Conservation (phyloP, 108 stramenopile genomes). For the Craspedostauros australis region DNA sequence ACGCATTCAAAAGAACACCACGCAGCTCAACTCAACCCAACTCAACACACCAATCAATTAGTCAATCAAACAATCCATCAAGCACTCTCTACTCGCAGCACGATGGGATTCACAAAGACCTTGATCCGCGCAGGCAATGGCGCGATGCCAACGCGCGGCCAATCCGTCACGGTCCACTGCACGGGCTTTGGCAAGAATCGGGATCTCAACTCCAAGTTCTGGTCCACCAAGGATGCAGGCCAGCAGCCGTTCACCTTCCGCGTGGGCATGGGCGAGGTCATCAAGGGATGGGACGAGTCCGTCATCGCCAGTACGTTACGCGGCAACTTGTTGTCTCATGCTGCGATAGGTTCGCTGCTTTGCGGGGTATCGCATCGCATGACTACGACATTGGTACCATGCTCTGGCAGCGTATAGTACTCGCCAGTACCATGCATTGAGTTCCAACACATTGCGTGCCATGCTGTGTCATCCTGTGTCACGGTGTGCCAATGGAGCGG, state of each 20-base stretch:
- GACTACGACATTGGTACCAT: too few relatives aligned
- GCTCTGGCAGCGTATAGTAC: too few relatives aligned
- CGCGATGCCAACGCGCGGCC: conserved; percentile 52
- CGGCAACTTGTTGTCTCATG: not conserved
- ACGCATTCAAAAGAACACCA: too few relatives aligned
- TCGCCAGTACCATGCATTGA: too few relatives aligned
- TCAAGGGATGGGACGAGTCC: conserved; percentile 89
- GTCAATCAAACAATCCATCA: too few relatives aligned
- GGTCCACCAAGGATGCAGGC: conserved; percentile 91
- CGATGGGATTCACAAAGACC: conserved; percentile 84
- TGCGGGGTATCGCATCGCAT: too few relatives aligned
- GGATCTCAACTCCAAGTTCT: conserved; percentile 79
- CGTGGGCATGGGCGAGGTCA: conserved; percentile 70
- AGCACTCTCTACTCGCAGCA: conserved; percentile 28
- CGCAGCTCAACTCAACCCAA: too few relatives aligned
- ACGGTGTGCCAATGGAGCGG: too few relatives aligned
- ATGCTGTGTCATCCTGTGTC: too few relatives aligned
- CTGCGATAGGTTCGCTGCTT: too few relatives aligned
- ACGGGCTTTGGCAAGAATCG: conserved; percentile 89
- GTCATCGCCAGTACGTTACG: conserved; percentile 69
- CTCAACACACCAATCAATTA: too few relatives aligned
- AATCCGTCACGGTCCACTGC: conserved; percentile 86
- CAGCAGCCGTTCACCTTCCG: conserved; percentile 83
- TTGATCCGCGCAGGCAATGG: conserved; percentile 59
- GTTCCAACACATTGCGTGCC: too few relatives aligned